Base-by-base conservation (phyloP, 2,329 filamentous ascomycete genomes). In the Diaporthe sp. region DNA sequence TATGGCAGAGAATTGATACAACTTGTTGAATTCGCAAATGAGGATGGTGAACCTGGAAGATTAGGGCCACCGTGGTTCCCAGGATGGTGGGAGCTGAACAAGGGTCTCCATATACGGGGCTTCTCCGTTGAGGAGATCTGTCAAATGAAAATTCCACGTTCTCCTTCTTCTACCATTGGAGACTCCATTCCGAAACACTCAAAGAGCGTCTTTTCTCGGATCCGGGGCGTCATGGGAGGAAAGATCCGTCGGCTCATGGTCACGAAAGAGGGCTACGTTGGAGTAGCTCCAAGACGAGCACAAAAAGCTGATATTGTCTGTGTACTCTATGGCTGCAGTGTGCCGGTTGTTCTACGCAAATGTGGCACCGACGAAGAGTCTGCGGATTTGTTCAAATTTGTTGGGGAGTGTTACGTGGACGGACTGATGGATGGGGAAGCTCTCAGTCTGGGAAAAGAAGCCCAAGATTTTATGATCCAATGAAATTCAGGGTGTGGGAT, bases 401-500 rank as follows among this genome's bases (percentile, higher is more conserved):
- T 76, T 31, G 71, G 74, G 17, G 74, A 76, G 25, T 76, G 71
- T 34, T 76, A 70, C 31, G 1, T 76, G 71, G 71, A 76, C 57
- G 74, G 61, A 5, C 15, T 73, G 6, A 76, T 70, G 74, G 25
- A 73, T 4, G 74, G 71, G 37, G 74, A 73, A 22, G 74, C 61
- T n/a, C 25, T 76, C 34, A 12, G 2, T 20, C 34, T 65, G 12
- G 60, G 42, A 2, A 73, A 42, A 13, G 70, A 47, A 20, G 25
- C 39, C 6, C 25, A 60, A 39, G 51, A 73, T 28, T 68, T 75
- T 34, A 55, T 20, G 5, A 73, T 73, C 1, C 17, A 57, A 34
- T 73, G 39, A 65, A 22, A 39, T 22, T 55, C 8, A 15, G 8
- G 4, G 28, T 28, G 34, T 17, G 37, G 8, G 8, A 15, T 55